A percentile compares a stretch with the other conserved stretches of the same genome.
Evolutionary conservation across 257 asterid species (phyloP).

Genomic region (Scutellaria galericulata): DNA sequence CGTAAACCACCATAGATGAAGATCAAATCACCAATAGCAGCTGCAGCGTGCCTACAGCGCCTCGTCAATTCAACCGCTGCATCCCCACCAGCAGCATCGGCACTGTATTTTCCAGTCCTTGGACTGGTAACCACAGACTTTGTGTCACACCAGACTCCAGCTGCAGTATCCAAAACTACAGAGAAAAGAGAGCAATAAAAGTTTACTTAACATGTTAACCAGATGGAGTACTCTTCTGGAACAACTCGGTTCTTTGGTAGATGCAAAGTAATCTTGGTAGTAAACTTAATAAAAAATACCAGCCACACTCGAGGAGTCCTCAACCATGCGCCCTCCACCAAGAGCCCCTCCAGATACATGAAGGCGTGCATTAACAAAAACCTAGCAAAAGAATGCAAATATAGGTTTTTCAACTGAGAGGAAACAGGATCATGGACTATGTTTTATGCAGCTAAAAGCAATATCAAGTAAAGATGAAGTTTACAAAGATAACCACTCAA

Average conservation of each 20-base stretch:
- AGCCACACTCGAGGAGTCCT: slow-evolving; percentile 98
- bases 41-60: slow-evolving; percentile 98
- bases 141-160: slow-evolving; percentile 99
- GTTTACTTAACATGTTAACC: slow-evolving; percentile 19
- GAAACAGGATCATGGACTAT: slow-evolving; percentile 10
- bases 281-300: slow-evolving; percentile 51
- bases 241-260: not conserved
- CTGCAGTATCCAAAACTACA: slow-evolving; percentile 97
- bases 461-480: slow-evolving; percentile 9
- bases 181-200: slow-evolving; percentile 24
- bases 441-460: not conserved
- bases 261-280: slow-evolving; percentile 25
- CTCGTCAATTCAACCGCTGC: slow-evolving; percentile 98
- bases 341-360: slow-evolving; percentile 99
- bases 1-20: slow-evolving; percentile 98
- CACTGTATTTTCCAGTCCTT: slow-evolving; percentile 95
- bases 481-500: slow-evolving; percentile 15
- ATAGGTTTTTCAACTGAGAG: slow-evolving; percentile 26
- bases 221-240: not conserved
- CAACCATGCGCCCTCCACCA: slow-evolving; percentile 99
- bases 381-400: slow-evolving; percentile 52
- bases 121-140: slow-evolving; percentile 96
- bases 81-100: slow-evolving; percentile 99
- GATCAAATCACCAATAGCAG: slow-evolving; percentile 96
- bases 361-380: slow-evolving; percentile 96